Base-by-base conservation (phyloP, 129 eudicot genomes). In the Flaveria ramosissima region DNA sequence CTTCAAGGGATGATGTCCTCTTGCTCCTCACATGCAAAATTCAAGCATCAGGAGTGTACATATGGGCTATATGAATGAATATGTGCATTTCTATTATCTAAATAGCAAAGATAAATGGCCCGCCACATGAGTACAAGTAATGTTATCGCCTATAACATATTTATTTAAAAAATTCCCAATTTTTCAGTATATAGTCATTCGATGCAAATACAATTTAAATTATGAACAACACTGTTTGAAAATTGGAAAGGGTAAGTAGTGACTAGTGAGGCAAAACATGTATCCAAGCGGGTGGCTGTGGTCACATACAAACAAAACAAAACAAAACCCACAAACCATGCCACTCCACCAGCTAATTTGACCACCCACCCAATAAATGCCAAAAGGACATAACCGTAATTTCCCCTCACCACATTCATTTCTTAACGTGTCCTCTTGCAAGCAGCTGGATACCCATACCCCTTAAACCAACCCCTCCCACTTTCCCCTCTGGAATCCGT, bases 351-450 rank as follows among this genome's bases (percentile, higher is more conserved):
- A 47, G 70, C 79, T 45, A 77, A 42, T 70, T 78, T 70, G 62
- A 70, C 77, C 59, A 70, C 36, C 47, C 26, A 11, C 52, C 13
- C 67, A 78, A 57, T 19, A 59, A 69, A 80, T 69, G 63, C 55
- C 79, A 8, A 61, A 74, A 73, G 87, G 90, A 43, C 41, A 76
- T 13, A 73, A 1, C 45, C 15, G 96, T 87, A 73, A 87, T 75
- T 85, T 64, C 56, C 6, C 26, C 9, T 27, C 69, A 36, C 71
- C 57, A 86, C 85, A 89, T 89, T 83, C 84, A 87, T 87, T 83
- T 83, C 77, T 43, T 57, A 0, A 15, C 56, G 85, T 87, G 96
- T 78, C 90, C 55, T 81, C 61, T 66, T 81, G 80, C 85, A 59
- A 63, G 72, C 89, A 47, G 81, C 73, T 83, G 87, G 87, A 78